Percentiles rank a stretch among this genome's conserved stretches.
These are phyloP conservation scores for Osmozyma mogii DNA, from an alignment of 805 yeast genomes.

Conservation along the genomic window DNA sequence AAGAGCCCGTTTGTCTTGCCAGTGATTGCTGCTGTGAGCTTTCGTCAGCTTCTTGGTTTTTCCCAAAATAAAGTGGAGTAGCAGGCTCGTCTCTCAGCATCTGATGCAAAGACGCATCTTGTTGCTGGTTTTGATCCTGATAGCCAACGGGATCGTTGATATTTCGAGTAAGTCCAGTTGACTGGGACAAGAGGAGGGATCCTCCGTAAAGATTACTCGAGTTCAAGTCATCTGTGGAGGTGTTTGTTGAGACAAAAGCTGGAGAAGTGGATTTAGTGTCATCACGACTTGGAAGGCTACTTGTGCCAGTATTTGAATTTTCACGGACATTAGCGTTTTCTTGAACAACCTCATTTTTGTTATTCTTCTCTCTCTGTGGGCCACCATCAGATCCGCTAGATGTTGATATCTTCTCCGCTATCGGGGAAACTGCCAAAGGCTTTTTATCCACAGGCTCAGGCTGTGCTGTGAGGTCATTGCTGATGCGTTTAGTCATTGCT, in stretches of 20 bases:
- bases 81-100: slow-evolving; percentile 3
- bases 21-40: slow-evolving; percentile 15
- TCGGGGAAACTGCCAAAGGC: too few species aligned
- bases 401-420: too few species aligned
- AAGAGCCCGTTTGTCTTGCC: slow-evolving; percentile 31
- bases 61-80: too few species aligned
- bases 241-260: slow-evolving; percentile 13
- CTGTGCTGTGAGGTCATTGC: too few species aligned
- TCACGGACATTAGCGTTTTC: too few species aligned
- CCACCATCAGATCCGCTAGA: too few species aligned
- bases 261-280: too few species aligned
- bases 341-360: too few species aligned
- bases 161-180: slow-evolving; percentile 34
- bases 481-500: background rate
- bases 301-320: too few species aligned
- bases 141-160: slow-evolving; percentile 14
- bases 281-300: too few species aligned
- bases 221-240: slow-evolving; percentile 20
- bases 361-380: too few species aligned
- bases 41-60: slow-evolving; percentile 3
- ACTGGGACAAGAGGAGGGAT: slow-evolving; percentile 33
- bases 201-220: slow-evolving; percentile 34
- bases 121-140: slow-evolving; percentile 1
- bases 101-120: slow-evolving; percentile 3
- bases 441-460: too few species aligned